A percentile compares a stretch with the other conserved stretches of the same genome.
These are phyloP conservation scores for Rhizopogon sp. DNA, from an alignment of 768 basidiomycete genomes.

Conservation along the genomic window DNA sequence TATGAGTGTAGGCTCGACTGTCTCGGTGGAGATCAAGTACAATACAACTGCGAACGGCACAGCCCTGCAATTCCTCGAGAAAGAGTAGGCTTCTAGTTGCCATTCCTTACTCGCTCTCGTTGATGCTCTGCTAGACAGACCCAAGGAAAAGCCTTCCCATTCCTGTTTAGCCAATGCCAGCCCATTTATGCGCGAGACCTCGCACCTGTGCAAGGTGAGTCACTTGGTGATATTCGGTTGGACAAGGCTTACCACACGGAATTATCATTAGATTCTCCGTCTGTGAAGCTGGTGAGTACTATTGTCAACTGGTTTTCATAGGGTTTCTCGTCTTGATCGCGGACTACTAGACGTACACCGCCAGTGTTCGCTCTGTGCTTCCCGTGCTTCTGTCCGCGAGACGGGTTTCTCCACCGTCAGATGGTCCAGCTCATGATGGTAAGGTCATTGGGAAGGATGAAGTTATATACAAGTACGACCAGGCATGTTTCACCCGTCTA, in stretches of 20 bases:
- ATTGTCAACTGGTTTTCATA: not conserved
- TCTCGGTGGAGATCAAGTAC: constrained; percentile 36
- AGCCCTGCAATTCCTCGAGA: constrained; percentile 52
- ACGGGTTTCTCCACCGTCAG: constrained; percentile 42
- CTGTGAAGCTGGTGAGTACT: constrained; percentile 44
- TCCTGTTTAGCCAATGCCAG: constrained; percentile 57
- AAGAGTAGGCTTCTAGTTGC: constrained; percentile 24
- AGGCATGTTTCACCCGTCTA: constrained; percentile 27
- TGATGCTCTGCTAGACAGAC: constrained; percentile 35
- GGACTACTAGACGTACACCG: constrained; percentile 39
- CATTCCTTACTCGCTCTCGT: not conserved
- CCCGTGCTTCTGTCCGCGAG: constrained; percentile 54
- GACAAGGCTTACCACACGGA: not conserved
- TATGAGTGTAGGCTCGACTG: constrained; percentile 17
- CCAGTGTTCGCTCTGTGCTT: constrained; percentile 42
- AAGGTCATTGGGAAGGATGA: constrained; percentile 39
- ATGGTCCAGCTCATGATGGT: constrained; percentile 36
- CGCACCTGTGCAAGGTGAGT: constrained; percentile 41
- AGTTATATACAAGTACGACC: constrained; percentile 45
- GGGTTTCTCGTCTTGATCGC: not conserved
- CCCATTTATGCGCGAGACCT: constrained; percentile 53
- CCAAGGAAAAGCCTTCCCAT: constrained; percentile 47
- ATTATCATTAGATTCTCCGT: constrained; percentile 40
- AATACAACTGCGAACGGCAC: constrained; percentile 40
- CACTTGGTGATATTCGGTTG: not conserved